phyloP scores from a whole-genome alignment of 495 filamentous ascomycete genomes.

The Achaetomiella virescens region DNA sequence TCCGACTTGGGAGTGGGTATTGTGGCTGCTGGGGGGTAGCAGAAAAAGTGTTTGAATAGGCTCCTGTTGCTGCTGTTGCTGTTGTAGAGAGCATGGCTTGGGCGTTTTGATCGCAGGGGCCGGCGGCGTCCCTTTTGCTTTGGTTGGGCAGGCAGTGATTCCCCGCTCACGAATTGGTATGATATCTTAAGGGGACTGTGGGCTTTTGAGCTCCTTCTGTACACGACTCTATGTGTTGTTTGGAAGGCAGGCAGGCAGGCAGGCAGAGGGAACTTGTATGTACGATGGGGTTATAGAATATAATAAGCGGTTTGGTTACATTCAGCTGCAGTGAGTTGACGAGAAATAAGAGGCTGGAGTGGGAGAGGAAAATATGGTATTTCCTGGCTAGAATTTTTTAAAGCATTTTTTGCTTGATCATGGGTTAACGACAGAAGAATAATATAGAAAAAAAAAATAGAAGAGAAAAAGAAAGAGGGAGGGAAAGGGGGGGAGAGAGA shows the following conservation, averaged over 20 bases:
- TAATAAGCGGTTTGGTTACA: no score
- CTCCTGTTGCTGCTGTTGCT: neutral
- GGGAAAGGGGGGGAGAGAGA: no score
- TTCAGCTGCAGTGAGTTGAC: neutral
- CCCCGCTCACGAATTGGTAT: slow-evolving; percentile 29
- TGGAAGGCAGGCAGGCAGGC: no score
- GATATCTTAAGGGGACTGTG: slow-evolving; percentile 23
- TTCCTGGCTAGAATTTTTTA: no score
- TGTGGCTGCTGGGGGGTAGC: neutral
- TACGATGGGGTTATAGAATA: neutral
- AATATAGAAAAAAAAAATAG: no score
- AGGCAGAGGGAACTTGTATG: no score
- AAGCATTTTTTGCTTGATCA: no score
- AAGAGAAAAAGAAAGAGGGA: no score
- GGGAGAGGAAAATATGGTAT: no score
- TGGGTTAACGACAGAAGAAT: no score
- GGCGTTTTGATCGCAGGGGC: slow-evolving; percentile 6
- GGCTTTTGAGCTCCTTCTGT: neutral
- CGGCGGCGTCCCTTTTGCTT: slow-evolving; percentile 4
- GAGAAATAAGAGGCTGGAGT: neutral
- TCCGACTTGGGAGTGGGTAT: neutral
- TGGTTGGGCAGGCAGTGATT: slow-evolving; percentile 16
- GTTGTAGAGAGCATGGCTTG: neutral
- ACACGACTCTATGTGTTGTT: no score
- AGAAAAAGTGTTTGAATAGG: slow-evolving; percentile 1